Percentiles rank a stretch among this genome's conserved stretches.
Conservation (phyloP, 768 basidiomycete genomes). For the Cystofilobasidium bisporidii region DNA sequence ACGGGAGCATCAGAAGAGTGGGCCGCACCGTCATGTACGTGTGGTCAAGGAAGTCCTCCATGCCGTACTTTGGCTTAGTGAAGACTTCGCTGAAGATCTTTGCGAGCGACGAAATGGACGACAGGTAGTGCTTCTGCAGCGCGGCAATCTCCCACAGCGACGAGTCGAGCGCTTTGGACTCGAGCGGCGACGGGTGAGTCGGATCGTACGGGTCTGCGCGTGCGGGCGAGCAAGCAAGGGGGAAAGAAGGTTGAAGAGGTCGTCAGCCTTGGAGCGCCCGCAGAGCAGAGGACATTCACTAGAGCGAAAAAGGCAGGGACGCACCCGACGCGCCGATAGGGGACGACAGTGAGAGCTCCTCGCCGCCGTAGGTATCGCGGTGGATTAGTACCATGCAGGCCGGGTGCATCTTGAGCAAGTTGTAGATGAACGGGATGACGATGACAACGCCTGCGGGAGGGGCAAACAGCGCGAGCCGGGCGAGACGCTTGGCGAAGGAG, state of each 20-base stretch:
- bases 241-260: neutral
- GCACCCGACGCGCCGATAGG: neutral
- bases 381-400: conserved; percentile 90
- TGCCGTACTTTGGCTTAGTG: conserved; percentile 74
- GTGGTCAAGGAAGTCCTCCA: conserved; percentile 97
- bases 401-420: conserved; percentile 83
- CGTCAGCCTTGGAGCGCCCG: conserved; percentile 28
- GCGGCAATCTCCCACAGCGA: conserved; percentile 87
- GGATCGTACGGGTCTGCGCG: conserved; percentile 64
- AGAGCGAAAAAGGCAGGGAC: conserved; percentile 10
- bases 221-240: too few species aligned
- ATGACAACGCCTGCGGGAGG: conserved; percentile 85
- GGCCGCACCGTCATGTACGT: conserved; percentile 67
- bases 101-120: conserved; percentile 73
- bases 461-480: conserved; percentile 69
- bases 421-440: conserved; percentile 87
- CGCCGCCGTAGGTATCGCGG: conserved; percentile 39
- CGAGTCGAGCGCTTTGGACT: conserved; percentile 69
- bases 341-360: neutral
- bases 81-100: conserved; percentile 83
- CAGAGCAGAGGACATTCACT: neutral
- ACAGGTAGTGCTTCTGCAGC: conserved; percentile 71
- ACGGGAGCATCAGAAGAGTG: conserved; percentile 11
- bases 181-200: conserved; percentile 59
- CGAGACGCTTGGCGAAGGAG: conserved; percentile 84